Conservation (phyloP, 257 asterid genomes). For the Solanum lycopersicoides region DNA sequence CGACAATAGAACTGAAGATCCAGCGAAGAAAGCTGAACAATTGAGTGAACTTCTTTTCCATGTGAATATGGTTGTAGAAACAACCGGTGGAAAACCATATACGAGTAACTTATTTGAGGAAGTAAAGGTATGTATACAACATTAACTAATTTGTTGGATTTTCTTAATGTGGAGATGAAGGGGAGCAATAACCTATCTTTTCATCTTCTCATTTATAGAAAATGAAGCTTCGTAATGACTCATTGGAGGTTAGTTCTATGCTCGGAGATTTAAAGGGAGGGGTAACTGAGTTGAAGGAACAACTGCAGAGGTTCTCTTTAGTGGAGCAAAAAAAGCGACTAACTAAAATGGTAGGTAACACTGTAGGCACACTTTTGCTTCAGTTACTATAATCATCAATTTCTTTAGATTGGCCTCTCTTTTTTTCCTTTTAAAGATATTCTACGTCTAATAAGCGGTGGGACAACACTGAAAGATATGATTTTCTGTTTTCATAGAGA, state of each 20-base stretch:
- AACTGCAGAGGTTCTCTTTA: conserved; percentile 18
- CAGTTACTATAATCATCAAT: neutral
- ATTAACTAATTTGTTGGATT: neutral
- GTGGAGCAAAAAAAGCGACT: conserved; percentile 35
- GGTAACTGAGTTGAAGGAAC: conserved; percentile 35
- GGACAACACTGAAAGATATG: neutral
- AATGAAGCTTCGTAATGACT: conserved; percentile 24
- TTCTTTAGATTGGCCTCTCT: neutral
- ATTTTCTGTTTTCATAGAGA: neutral
- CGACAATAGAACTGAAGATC: conserved; percentile 50
- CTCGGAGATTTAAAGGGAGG: conserved; percentile 40
- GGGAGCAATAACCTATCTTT: neutral
- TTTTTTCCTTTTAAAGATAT: neutral
- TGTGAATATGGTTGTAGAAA: conserved; percentile 34
- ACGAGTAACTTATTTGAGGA: conserved; percentile 35
- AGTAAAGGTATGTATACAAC: conserved; percentile 19
- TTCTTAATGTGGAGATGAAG: neutral
- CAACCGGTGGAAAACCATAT: conserved; percentile 45
- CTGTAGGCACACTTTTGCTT: neutral
- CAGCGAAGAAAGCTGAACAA: conserved; percentile 22
- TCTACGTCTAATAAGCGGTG: neutral
- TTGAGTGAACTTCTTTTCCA: conserved; percentile 30
- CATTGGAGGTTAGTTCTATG: conserved; percentile 29
- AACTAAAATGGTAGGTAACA: conserved; percentile 38
- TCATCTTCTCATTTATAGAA: neutral